A percentile compares a stretch with the other conserved stretches of the same genome.
Evolutionary conservation across 2,329 filamentous ascomycete species (phyloP).

Genomic region (Hypoxylon sp.): DNA sequence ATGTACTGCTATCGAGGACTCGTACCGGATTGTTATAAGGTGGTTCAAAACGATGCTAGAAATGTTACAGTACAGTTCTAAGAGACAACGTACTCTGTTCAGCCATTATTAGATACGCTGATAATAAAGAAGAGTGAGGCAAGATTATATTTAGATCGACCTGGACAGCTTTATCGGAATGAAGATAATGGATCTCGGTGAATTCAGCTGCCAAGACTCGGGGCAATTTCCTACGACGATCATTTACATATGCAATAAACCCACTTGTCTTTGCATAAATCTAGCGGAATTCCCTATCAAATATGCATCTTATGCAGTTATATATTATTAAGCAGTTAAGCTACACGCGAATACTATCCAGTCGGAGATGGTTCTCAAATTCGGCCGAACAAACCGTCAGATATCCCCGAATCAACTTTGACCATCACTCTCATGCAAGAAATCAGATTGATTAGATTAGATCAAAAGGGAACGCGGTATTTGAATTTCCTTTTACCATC

Average conservation of each 20-base stretch:
- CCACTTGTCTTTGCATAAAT: not conserved
- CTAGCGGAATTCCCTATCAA: too few species aligned
- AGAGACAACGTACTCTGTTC: too few species aligned
- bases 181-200: not conserved
- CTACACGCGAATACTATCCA: not conserved
- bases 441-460: slow-evolving; percentile 20
- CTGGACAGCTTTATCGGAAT: too few species aligned
- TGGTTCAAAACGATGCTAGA: too few species aligned
- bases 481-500: slow-evolving; percentile 2
- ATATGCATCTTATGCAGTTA: not conserved
- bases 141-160: too few species aligned
- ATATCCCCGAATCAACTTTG: slow-evolving; percentile 8
- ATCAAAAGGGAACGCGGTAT: not conserved
- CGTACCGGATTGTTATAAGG: too few species aligned
- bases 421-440: slow-evolving; percentile 9
- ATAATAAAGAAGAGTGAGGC: too few species aligned
- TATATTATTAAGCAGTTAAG: not conserved
- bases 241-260: not conserved
- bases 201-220: not conserved
- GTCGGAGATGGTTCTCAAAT: slow-evolving; percentile 5
- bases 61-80: too few species aligned
- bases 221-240: not conserved
- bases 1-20: too few species aligned
- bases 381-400: slow-evolving; percentile 22
- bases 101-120: too few species aligned